Base-by-base conservation (phyloP, 352 stramenopile genomes). In the Phytophthora chlamydospora region DNA sequence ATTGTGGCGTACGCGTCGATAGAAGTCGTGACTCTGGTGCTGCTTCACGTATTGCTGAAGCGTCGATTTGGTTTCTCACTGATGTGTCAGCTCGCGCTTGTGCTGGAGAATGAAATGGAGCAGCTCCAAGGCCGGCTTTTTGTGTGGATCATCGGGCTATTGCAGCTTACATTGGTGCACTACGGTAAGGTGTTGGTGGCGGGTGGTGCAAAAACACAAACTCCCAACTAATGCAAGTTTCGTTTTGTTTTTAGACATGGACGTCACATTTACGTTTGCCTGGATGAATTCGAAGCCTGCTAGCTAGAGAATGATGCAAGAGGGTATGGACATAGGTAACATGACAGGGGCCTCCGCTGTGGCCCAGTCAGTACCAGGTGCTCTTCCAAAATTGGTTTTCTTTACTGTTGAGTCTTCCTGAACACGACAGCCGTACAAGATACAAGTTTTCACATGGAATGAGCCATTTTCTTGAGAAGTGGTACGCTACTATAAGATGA, bases 41-140 rank as follows among this genome's bases (percentile, higher is more conserved):
- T 21, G 19, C 14, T 68, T 11, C 51, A 62, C n/a, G 2, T 47
- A 6, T n/a, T 47, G 1, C 1, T 67, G 0, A 68, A 57, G 38
- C 39, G 51, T 3, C 49, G 50, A 17, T 29, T 50, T 27, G 51
- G 39, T 3, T 48, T 50, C 7, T 59, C 39, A 6, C 19, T 59
- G 16, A 16, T 57, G 6, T 38, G 40, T 13, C 36, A 57, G 9
- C 49, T 55, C 10, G 47, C 34, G 6, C 11, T 55, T 29, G 19
- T 55, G 19, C 16, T 55, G 13, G 47, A 55, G 14, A 19, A 21
- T 34, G 34, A 34, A 35, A 19, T 24, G 17, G 34, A 55, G n/a
- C 31, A 21, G 14, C 17, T 55, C 10, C 49, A 47, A 47, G 49
- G 36, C 1, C 12, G 49, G 29, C 31, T 57, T 11, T 47, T 57